Conservation (phyloP, 345 rosid genomes). For the Corymbia maculata region DNA sequence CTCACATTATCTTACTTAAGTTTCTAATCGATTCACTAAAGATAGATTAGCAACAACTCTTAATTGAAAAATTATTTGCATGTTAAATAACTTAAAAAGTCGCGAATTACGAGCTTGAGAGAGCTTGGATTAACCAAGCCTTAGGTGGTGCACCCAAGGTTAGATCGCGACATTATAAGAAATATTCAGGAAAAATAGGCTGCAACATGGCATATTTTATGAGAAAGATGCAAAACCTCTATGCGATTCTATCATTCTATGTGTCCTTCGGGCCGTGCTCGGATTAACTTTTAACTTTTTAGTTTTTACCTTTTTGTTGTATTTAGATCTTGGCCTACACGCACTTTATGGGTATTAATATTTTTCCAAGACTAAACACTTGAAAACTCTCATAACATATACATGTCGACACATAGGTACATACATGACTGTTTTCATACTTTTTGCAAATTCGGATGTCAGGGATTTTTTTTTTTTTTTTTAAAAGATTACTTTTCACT, state of each 20-base stretch:
- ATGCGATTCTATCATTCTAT: neutral
- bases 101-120: too few species aligned
- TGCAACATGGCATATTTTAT: neutral
- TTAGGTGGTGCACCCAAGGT: too few species aligned
- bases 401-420: neutral
- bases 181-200: rapidly evolving
- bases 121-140: too few species aligned
- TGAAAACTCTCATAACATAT: neutral
- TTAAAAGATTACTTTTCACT: neutral
- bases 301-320: neutral
- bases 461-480: too few species aligned
- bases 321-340: neutral
- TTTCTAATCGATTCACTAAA: too few species aligned
- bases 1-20: too few species aligned
- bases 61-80: too few species aligned
- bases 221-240: neutral
- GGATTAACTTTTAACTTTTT: neutral
- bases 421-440: neutral
- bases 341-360: neutral
- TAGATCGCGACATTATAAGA: neutral
- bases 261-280: too few species aligned
- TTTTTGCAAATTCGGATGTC: neutral
- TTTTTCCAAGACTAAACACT: neutral
- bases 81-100: too few species aligned
- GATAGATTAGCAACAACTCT: too few species aligned